phyloP scores from a whole-genome alignment of 345 rosid species.

The Sapria himalayana region DNA sequence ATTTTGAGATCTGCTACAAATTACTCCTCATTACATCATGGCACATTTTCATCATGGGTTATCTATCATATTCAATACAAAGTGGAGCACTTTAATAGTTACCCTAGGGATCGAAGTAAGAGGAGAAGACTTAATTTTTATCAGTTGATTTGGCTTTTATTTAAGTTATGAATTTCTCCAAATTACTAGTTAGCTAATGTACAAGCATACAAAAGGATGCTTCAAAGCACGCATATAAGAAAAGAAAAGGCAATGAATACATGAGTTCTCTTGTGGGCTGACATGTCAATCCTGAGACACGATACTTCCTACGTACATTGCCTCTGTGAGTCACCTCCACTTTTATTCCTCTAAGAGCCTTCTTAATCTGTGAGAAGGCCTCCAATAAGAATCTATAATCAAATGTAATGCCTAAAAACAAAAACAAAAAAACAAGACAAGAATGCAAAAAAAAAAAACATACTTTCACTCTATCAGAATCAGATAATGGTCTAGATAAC shows the following conservation, averaged over 20 bases:
- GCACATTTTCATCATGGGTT: too few species aligned
- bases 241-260: too few species aligned
- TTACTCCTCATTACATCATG: too few species aligned
- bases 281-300: slow-evolving; percentile 94
- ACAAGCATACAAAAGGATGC: too few species aligned
- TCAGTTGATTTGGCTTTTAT: too few species aligned
- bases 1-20: too few species aligned
- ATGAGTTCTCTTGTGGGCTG: slow-evolving; percentile 92
- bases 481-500: slow-evolving; percentile 54
- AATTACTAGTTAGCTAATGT: background rate
- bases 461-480: slow-evolving; percentile 92
- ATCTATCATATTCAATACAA: too few species aligned
- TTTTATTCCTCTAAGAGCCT: slow-evolving; percentile 88
- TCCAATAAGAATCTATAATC: slow-evolving; percentile 1
- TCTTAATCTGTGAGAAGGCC: slow-evolving; percentile 57
- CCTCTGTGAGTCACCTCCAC: slow-evolving; percentile 96
- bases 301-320: slow-evolving; percentile 75
- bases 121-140: too few species aligned
- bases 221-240: too few species aligned
- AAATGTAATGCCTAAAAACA: slow-evolving; percentile 2
- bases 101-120: too few species aligned
- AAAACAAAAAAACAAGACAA: slow-evolving; percentile 2
- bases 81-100: too few species aligned
- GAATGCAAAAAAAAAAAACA: background rate
- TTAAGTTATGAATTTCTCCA: background rate